Evolutionary conservation across 768 basidiomycete species (phyloP).

Genomic region (Leucosporidium creatinivorum): DNA sequence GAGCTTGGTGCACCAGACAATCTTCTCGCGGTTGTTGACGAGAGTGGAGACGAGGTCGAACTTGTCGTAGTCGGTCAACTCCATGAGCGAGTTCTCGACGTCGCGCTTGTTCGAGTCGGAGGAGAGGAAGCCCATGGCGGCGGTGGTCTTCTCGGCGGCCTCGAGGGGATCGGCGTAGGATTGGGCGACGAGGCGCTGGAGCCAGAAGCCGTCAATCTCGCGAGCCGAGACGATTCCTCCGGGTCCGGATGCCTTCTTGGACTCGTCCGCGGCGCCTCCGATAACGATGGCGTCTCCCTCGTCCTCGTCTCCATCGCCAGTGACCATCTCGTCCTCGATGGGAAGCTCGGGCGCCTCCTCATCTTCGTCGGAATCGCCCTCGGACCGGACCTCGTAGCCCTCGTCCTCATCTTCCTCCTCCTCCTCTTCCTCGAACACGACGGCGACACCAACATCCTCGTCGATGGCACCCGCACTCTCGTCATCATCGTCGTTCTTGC

Average conservation of each 20-base stretch:
- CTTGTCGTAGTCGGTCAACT: slow-evolving; percentile 81
- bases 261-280: slow-evolving; percentile 49
- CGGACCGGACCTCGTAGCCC: slow-evolving; percentile 75
- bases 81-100: slow-evolving; percentile 93
- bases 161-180: slow-evolving; percentile 91
- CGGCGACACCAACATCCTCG: slow-evolving; percentile 93
- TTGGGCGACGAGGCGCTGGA: slow-evolving; percentile 85
- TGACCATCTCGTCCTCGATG: slow-evolving; percentile 43
- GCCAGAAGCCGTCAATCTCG: slow-evolving; percentile 94
- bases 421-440: slow-evolving; percentile 96
- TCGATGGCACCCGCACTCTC: slow-evolving; percentile 84
- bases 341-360: slow-evolving; percentile 41
- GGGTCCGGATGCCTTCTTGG: slow-evolving; percentile 53
- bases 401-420: slow-evolving; percentile 80
- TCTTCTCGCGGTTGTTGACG: slow-evolving; percentile 87
- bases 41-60: slow-evolving; percentile 85
- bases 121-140: slow-evolving; percentile 73
- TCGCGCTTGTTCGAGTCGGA: slow-evolving; percentile 84
- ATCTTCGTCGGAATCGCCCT: slow-evolving; percentile 50
- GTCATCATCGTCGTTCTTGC: slow-evolving; percentile 53
- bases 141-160: slow-evolving; percentile 78
- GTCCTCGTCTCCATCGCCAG: slow-evolving; percentile 39
- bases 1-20: slow-evolving; percentile 97
- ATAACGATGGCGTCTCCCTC: slow-evolving; percentile 63
- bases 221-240: slow-evolving; percentile 74